Evolutionary conservation across 2,329 filamentous ascomycete species (phyloP).

Genomic region (Pyricularia grisea): DNA sequence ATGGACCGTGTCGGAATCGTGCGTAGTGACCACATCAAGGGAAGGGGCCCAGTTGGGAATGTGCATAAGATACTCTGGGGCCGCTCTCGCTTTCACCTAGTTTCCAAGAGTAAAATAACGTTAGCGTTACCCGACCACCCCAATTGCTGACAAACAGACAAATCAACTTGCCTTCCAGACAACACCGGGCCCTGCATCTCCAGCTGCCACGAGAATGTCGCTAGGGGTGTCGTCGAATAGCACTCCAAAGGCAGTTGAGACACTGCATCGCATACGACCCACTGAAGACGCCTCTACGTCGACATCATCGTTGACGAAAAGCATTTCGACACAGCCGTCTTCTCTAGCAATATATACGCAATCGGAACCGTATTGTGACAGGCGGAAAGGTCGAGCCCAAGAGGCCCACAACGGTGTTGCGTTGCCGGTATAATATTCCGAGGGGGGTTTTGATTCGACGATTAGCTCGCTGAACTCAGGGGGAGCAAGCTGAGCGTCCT

Average conservation of each 20-base stretch:
- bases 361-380: constrained; percentile 57
- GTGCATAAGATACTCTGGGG: constrained; percentile 43
- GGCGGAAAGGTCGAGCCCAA: constrained; percentile 72
- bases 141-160: background rate
- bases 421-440: constrained; percentile 35
- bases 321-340: constrained; percentile 69
- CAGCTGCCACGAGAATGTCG: constrained; percentile 73
- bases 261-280: constrained; percentile 49
- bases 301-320: constrained; percentile 57
- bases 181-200: constrained; percentile 68
- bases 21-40: constrained; percentile 44
- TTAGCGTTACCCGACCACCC: background rate
- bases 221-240: constrained; percentile 51
- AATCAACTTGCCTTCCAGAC: constrained; percentile 55
- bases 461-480: constrained; percentile 37
- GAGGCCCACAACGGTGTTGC: constrained; percentile 62
- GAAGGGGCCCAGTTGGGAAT: constrained; percentile 57
- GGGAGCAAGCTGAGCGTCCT: constrained; percentile 41
- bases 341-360: constrained; percentile 81
- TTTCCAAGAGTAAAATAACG: background rate
- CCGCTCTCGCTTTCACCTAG: constrained; percentile 45
- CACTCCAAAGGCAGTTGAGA: constrained; percentile 74
- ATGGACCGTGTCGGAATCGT: constrained; percentile 13
- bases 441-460: constrained; percentile 28
- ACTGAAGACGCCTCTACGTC: constrained; percentile 27